Conservation (phyloP, 768 basidiomycete genomes). For the Saitozyma sp. region DNA sequence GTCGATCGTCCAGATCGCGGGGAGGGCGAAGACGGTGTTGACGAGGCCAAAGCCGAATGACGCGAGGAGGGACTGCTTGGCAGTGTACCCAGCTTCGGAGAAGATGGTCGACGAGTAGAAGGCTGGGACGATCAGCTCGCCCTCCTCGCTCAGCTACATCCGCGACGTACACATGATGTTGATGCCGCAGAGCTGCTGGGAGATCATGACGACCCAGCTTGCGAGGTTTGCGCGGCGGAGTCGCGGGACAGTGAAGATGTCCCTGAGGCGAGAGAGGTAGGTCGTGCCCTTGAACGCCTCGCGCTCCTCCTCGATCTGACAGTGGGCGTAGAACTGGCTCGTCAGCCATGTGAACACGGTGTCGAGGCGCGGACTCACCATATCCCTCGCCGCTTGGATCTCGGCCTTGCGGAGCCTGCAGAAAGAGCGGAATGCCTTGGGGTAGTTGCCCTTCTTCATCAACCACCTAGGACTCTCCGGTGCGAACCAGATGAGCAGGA, state of each 20-base stretch:
- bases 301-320: slow-evolving; percentile 52
- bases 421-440: slow-evolving; percentile 52
- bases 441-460: slow-evolving; percentile 54
- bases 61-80: slow-evolving; percentile 43
- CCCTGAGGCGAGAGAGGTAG: slow-evolving; percentile 52
- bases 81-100: slow-evolving; percentile 49
- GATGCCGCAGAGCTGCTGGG: slow-evolving; percentile 53
- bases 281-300: slow-evolving; percentile 38
- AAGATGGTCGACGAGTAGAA: slow-evolving; percentile 56
- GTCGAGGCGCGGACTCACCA: slow-evolving; percentile 23
- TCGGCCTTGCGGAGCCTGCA: slow-evolving; percentile 48
- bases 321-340: slow-evolving; percentile 54
- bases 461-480: slow-evolving; percentile 54
- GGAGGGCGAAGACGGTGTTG: slow-evolving; percentile 44
- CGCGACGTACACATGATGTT: slow-evolving; percentile 52
- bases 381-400: slow-evolving; percentile 55
- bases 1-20: slow-evolving; percentile 46
- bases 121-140: slow-evolving; percentile 50
- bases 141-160: slow-evolving; percentile 23
- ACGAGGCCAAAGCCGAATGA: slow-evolving; percentile 52
- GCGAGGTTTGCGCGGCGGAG: slow-evolving; percentile 54
- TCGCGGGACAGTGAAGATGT: slow-evolving; percentile 55
- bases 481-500: slow-evolving; percentile 44
- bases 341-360: slow-evolving; percentile 6
- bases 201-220: slow-evolving; percentile 53